Evolutionary conservation across 345 rosid species (phyloP), one percentile per base, ranked within the genome.

Genomic region (Corymbia maculata): DNA sequence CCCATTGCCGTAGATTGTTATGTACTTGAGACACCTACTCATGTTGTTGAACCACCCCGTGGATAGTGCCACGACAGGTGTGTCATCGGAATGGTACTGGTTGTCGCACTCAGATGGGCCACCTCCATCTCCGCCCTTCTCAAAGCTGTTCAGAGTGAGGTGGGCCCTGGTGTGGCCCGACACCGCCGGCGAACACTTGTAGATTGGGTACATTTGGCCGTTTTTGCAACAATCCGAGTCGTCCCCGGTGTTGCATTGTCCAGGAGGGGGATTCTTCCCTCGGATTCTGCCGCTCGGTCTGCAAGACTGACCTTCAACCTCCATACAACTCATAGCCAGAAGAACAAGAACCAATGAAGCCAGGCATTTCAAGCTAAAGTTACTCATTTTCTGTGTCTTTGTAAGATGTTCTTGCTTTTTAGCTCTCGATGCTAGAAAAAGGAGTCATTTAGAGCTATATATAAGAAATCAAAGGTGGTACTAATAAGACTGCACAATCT

Each of bases 71-170:
- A 88, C 93, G 3, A 90, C 70, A 5, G 86, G 91, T 0, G 53
- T 79, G 14, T 87, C 52, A 42, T 92, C 88, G 0, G 87, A 85
- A 21, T 87, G 91, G 79, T 86, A 89, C 14, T 91, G 47, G 47
- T 87, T 86, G 88, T 91, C 90, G 75, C 93, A 92, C 86, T 90
- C 92, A 13, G 86, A 88, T 32, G 89, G 89, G 6, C 49, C 89
- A 11, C 92, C 91, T 8, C 92, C 91, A 52, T 90, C 92, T n/a
- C 84, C 80, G 3, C 87, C 88, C 32, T 85, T 13, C 1, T 87
- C 86, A 16, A 90, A 90, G 87, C 89, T 85, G 68, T 90, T 90
- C 52, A 90, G 86, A 13, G 88, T 87, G 47, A 87, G 88, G 36
- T n/a, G 61, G 17, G 88, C 68, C 26, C 75, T 79, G 44, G 88